Conservation (phyloP, 495 filamentous ascomycete genomes). For the Aspergillus homomorphus region DNA sequence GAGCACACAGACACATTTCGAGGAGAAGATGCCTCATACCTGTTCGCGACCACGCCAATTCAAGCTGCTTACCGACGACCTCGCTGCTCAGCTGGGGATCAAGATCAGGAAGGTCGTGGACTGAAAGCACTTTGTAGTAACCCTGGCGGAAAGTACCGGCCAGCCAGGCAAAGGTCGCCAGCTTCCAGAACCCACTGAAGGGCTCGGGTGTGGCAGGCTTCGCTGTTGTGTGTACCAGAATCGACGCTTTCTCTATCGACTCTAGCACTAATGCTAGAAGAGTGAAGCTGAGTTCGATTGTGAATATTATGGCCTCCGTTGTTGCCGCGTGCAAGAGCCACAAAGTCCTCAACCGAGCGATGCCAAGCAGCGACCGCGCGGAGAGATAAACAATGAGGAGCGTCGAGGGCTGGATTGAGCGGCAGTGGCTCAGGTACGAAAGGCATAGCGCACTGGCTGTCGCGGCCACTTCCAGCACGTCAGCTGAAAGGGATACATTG, state of each 20-base stretch:
- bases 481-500: not conserved
- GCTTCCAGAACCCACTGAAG: slow-evolving; percentile 10
- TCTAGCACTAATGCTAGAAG: not conserved
- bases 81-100: slow-evolving; percentile 5
- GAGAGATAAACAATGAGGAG: slow-evolving; percentile 7
- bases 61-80: not conserved
- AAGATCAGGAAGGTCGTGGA: slow-evolving; percentile 10
- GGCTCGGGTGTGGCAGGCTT: slow-evolving; percentile 5
- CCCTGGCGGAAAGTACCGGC: slow-evolving; percentile 2
- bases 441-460: not conserved
- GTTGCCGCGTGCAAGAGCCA: slow-evolving; percentile 1
- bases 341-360: slow-evolving; percentile 7
- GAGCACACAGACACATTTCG: not conserved
- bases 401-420: slow-evolving; percentile 7
- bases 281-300: not conserved
- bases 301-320: not conserved
- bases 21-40: not conserved
- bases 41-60: not conserved
- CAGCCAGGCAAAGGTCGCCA: slow-evolving; percentile 6
- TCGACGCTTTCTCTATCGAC: slow-evolving; percentile 1
- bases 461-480: not conserved
- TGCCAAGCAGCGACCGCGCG: not conserved
- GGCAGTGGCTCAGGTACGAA: slow-evolving; percentile 8
- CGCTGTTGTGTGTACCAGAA: not conserved
- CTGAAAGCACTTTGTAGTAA: slow-evolving; percentile 3